Conservation (phyloP, 2,329 filamentous ascomycete species). For the Diaporthe velutina region DNA sequence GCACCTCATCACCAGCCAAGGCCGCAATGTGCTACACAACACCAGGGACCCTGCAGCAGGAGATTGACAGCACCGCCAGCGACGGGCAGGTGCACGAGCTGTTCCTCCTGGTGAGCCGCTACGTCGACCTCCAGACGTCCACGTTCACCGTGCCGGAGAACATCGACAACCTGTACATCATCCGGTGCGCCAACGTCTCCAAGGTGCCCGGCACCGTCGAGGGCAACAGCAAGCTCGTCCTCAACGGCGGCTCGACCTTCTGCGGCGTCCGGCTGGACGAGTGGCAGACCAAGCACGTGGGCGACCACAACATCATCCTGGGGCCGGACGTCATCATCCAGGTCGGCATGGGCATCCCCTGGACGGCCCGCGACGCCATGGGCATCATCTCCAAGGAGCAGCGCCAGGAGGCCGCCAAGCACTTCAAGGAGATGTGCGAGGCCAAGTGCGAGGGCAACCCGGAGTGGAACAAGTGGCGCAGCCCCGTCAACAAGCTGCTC, state of each 20-base stretch:
- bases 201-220: constrained; percentile 3
- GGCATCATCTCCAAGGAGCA: constrained; percentile 39
- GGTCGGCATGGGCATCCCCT: constrained; percentile 38
- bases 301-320: constrained; percentile 40
- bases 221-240: constrained; percentile 34
- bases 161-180: constrained; percentile 39
- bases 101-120: constrained; percentile 38
- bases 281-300: constrained; percentile 38
- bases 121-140: constrained; percentile 35
- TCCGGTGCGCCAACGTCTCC: constrained; percentile 37
- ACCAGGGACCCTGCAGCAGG: constrained; percentile 33
- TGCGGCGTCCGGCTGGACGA: constrained; percentile 38
- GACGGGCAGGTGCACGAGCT: constrained; percentile 39
- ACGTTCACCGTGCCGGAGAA: constrained; percentile 33
- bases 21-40: constrained; percentile 38
- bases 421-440: constrained; percentile 40
- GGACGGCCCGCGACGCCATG: constrained; percentile 38
- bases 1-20: constrained; percentile 22
- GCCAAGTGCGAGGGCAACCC: constrained; percentile 37
- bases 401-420: constrained; percentile 35
- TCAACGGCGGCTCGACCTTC: constrained; percentile 38
- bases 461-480: constrained; percentile 38
- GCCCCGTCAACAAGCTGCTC: constrained; percentile 39
- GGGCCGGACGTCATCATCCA: constrained; percentile 38
- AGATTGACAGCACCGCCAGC: constrained; percentile 35